Conservation (phyloP, 2,329 filamentous ascomycete genomes). For the Emmonsiellopsis sp. region DNA sequence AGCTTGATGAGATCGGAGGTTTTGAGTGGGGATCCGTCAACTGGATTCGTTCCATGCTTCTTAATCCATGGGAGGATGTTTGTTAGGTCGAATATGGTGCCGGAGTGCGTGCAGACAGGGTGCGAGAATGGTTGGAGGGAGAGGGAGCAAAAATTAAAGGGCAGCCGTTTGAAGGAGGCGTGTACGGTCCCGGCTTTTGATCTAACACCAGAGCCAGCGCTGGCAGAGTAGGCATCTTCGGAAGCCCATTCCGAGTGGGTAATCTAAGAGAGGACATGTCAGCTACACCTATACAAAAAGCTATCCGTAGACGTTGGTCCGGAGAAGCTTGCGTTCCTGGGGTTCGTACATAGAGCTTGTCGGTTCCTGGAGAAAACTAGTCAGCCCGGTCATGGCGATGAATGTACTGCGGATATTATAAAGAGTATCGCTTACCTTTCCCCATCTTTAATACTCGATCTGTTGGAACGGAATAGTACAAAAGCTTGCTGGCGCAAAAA, state of each 20-base stretch:
- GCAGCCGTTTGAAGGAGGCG: constrained; percentile 72
- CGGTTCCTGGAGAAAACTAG: constrained; percentile 29
- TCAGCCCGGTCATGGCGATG: neutral
- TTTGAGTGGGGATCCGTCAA: constrained; percentile 69
- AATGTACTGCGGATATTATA: constrained; percentile 4
- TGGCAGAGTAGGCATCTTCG: constrained; percentile 77
- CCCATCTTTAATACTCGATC: constrained; percentile 9
- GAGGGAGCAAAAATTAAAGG: constrained; percentile 96
- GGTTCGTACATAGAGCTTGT: constrained; percentile 39
- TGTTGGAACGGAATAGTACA: neutral
- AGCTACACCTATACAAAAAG: neutral
- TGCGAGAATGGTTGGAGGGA: constrained; percentile 92
- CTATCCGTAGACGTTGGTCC: neutral
- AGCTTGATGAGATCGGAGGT: constrained; percentile 80
- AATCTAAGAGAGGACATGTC: constrained; percentile 44
- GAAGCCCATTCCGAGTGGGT: constrained; percentile 98
- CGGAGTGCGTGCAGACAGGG: constrained; percentile 79
- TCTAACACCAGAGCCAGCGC: constrained; percentile 58
- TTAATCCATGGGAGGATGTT: constrained; percentile 91
- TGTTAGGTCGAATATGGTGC: constrained; percentile 89
- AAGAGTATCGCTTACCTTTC: constrained; percentile 24
- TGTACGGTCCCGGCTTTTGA: constrained; percentile 42
- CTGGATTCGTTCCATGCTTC: constrained; percentile 85
- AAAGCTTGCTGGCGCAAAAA: neutral
- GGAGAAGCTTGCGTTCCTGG: neutral